Evolutionary conservation across 441 rosid species (phyloP).

Genomic region (Populus hybrid): DNA sequence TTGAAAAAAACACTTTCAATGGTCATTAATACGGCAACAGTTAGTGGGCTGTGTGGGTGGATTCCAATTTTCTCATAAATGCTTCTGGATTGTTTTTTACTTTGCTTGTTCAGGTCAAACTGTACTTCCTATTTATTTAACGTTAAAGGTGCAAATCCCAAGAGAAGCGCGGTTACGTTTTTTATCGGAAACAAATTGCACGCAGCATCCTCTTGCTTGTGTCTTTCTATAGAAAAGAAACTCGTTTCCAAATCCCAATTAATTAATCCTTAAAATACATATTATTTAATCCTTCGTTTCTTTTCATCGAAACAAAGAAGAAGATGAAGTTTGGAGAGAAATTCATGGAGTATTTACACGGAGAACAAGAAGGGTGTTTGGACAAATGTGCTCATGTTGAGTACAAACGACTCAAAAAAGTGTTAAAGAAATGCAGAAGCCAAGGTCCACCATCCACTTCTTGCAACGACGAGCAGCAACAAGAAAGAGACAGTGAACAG

Average conservation of each 20-base stretch:
- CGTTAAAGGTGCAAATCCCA: not conserved
- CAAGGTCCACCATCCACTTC: conserved; percentile 30
- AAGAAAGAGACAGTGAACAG: conserved; percentile 6
- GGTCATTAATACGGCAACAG: no score
- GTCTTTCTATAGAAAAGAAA: not conserved
- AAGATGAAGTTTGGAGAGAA: conserved; percentile 88
- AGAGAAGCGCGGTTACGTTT: not conserved
- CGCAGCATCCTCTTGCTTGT: not conserved
- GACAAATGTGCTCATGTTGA: conserved; percentile 69
- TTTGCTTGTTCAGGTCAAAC: not conserved
- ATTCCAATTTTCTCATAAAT: not conserved
- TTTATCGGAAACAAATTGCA: not conserved
- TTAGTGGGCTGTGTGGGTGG: not conserved
- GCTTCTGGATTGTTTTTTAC: not conserved
- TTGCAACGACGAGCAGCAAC: not conserved
- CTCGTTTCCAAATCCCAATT: not conserved
- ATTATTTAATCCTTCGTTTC: not conserved
- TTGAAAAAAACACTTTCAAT: no score
- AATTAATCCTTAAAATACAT: not conserved
- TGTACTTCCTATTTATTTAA: not conserved
- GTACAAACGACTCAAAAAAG: conserved; percentile 81
- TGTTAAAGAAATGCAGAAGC: conserved; percentile 61
- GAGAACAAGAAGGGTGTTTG: conserved; percentile 58
- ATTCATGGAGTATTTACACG: conserved; percentile 64
- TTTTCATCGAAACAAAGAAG: not conserved